Evolutionary conservation across 75 land plant species (phyloP).

Genomic region (Azolla pinnata): DNA sequence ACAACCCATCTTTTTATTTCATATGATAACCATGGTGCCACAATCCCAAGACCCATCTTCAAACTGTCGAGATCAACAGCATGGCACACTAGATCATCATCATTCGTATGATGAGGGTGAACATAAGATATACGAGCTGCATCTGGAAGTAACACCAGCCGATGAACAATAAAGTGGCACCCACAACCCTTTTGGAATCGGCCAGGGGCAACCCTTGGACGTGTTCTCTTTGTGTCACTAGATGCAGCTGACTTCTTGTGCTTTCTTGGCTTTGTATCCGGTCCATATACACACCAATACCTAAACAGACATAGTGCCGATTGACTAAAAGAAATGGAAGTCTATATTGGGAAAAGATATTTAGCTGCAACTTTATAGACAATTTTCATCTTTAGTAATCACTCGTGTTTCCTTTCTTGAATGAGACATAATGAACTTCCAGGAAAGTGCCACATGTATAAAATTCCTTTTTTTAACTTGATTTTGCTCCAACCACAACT

Average conservation of each 20-base stretch:
- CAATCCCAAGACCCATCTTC: constrained; percentile 28
- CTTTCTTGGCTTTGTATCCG: constrained; percentile 33
- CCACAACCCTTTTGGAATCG: constrained; percentile 40
- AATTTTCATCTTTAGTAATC: too few species aligned
- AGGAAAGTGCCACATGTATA: too few species aligned
- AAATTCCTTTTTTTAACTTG: too few species aligned
- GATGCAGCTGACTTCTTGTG: constrained; percentile 1
- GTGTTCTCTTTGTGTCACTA: constrained; percentile 1
- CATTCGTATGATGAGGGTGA: constrained; percentile 59
- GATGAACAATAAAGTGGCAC: constrained; percentile 65
- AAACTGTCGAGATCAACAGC: constrained; percentile 36
- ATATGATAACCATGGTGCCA: constrained; percentile 5
- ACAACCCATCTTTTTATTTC: constrained; percentile 8
- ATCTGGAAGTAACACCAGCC: constrained; percentile 58
- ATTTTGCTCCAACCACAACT: too few species aligned
- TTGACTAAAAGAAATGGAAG: too few species aligned
- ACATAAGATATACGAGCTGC: constrained; percentile 56
- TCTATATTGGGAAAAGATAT: too few species aligned
- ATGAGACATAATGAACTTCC: too few species aligned
- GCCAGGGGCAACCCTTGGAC: constrained; percentile 7
- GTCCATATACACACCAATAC: constrained; percentile 87
- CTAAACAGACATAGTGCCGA: constrained; percentile 22
- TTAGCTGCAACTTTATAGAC: too few species aligned
- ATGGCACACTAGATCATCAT: constrained; percentile 65
- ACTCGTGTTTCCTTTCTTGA: too few species aligned